A percentile compares a stretch with the other conserved stretches of the same genome.
Evolutionary conservation across 2,329 filamentous ascomycete species (phyloP).

Genomic region (Aspergillus calidoustus): DNA sequence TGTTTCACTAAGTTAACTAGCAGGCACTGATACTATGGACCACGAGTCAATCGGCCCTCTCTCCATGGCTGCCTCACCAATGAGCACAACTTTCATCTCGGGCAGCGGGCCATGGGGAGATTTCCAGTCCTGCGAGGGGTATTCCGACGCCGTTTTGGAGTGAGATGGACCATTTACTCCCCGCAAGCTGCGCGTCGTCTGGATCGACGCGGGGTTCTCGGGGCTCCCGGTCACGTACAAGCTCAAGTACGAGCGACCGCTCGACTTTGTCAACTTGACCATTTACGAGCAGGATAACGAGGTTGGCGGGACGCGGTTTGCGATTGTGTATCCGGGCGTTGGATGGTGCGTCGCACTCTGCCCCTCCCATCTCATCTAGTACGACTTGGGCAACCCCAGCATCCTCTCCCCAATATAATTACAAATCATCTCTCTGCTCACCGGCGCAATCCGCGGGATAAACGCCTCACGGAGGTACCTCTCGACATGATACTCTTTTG

Average conservation of each 20-base stretch:
- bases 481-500: slow-evolving; percentile 64
- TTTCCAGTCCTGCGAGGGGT: no score
- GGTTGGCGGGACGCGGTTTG: slow-evolving; percentile 9
- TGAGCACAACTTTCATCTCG: no score
- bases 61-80: no score
- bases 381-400: slow-evolving; percentile 41
- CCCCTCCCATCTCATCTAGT: slow-evolving; percentile 23
- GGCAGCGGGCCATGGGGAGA: no score
- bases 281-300: slow-evolving; percentile 6
- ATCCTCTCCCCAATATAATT: slow-evolving; percentile 46
- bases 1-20: no score
- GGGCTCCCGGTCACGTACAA: slow-evolving; percentile 47
- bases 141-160: no score
- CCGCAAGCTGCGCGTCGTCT: slow-evolving; percentile 26
- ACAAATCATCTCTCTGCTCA: slow-evolving; percentile 54
- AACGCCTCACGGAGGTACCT: slow-evolving; percentile 61
- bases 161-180: slow-evolving; percentile 14
- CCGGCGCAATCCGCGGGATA: slow-evolving; percentile 61
- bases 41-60: no score
- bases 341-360: background rate
- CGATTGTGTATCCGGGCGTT: slow-evolving; percentile 8
- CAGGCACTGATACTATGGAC: no score
- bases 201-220: slow-evolving; percentile 35
- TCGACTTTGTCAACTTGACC: background rate
- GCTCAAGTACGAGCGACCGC: slow-evolving; percentile 30